These are phyloP conservation scores for Kalmanozyma brasiliensis DNA, from an alignment of 1,284 basidiomycete species.

Conservation along the genomic window DNA sequence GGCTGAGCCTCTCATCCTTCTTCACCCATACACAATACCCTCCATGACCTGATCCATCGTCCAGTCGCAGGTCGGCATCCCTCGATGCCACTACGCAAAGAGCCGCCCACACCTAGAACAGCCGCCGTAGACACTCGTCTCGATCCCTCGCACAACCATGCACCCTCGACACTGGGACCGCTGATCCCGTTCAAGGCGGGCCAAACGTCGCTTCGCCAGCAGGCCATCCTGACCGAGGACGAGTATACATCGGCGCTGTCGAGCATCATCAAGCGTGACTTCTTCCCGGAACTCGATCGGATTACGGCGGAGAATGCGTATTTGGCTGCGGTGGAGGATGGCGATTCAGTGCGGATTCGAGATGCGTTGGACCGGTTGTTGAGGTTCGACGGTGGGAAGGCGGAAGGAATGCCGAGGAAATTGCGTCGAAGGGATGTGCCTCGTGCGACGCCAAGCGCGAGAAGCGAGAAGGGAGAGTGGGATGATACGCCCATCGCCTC, in stretches of 20 bases:
- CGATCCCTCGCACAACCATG: neutral
- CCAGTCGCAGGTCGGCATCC: neutral
- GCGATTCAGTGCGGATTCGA: slow-evolving; percentile 34
- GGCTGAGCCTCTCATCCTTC: slow-evolving; percentile 1
- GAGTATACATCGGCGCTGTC: slow-evolving; percentile 93
- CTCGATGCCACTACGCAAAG: slow-evolving; percentile 40
- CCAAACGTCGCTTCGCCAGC: slow-evolving; percentile 49
- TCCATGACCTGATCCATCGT: too few species aligned
- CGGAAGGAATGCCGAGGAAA: slow-evolving; percentile 2
- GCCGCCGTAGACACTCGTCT: slow-evolving; percentile 21
- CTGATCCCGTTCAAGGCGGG: slow-evolving; percentile 45
- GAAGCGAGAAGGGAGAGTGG: slow-evolving; percentile 25
- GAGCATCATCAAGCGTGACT: slow-evolving; percentile 93
- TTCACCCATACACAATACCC: slow-evolving; percentile 2
- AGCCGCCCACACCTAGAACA: slow-evolving; percentile 45
- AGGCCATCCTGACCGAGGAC: slow-evolving; percentile 75
- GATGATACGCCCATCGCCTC: slow-evolving; percentile 34
- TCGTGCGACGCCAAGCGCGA: neutral
- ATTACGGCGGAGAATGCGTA: slow-evolving; percentile 63
- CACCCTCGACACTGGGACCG: slow-evolving; percentile 29
- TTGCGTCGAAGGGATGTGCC: neutral
- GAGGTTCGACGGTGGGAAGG: slow-evolving; percentile 27
- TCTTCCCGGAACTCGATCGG: slow-evolving; percentile 77
- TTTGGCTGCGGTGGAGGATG: slow-evolving; percentile 54
- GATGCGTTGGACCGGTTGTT: slow-evolving; percentile 37